Conservation (phyloP, 2,329 filamentous ascomycete species). For the Penicillium sp. region DNA sequence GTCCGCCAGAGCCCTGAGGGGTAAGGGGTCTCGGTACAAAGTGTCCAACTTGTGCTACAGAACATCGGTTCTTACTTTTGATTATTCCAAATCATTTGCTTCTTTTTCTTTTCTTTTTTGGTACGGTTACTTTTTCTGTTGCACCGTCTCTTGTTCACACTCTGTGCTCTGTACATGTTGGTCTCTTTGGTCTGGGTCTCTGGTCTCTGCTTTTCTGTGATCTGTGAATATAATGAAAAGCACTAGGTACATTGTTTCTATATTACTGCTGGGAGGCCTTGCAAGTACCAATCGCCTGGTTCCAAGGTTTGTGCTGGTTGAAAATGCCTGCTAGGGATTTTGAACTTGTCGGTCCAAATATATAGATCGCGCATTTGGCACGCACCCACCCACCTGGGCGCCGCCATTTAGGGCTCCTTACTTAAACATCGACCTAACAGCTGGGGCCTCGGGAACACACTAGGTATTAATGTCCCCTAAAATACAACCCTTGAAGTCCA, state of each 20-base stretch:
- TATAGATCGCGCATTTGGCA: not conserved
- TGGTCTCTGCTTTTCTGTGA: not conserved
- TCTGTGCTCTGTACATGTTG: not conserved
- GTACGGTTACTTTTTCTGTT: not conserved
- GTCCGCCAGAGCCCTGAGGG: conserved; percentile 5
- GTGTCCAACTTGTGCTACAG: conserved; percentile 3
- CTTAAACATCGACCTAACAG: not conserved
- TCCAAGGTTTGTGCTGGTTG: not conserved
- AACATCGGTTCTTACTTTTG: not conserved
- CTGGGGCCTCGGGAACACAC: too few relatives aligned
- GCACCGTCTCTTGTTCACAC: not conserved
- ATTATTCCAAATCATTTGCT: not conserved
- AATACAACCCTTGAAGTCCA: too few relatives aligned
- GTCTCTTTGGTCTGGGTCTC: not conserved
- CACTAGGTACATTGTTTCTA: too few relatives aligned
- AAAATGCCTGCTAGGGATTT: not conserved
- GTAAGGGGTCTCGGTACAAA: conserved; percentile 1
- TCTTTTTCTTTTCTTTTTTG: not conserved
- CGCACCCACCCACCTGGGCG: not conserved
- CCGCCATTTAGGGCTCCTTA: too few relatives aligned
- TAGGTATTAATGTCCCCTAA: too few relatives aligned
- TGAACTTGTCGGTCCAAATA: not conserved
- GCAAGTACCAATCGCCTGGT: not conserved
- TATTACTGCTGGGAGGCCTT: too few relatives aligned
- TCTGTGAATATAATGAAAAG: not conserved